Base-by-base conservation (phyloP, 805 yeast species). In the Alloascoidea hylecoeti region DNA sequence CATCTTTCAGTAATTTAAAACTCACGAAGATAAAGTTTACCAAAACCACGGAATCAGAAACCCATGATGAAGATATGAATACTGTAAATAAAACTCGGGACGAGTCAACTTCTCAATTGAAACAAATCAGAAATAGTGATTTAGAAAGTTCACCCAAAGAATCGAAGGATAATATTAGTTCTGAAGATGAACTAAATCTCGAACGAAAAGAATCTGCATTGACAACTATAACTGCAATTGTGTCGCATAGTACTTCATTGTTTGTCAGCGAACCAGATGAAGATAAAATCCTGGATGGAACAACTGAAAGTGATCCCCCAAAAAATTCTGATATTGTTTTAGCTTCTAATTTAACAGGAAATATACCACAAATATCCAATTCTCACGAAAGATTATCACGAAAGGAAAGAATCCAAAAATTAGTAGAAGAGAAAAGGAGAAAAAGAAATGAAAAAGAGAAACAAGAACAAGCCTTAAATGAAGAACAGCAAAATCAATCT, bases 231-330 rank as follows among this genome's bases (percentile, higher is more conserved):
- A n/a, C n/a, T n/a, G n/a, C n/a, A n/a, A n/a, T n/a, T n/a, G n/a
- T n/a, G n/a, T 23, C 30, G n/a, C 30, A 23, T 9, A 9, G 30
- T 9, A 23, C 9, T 23, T 23, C 30, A 9, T n/a, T n/a, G n/a
- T n/a, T n/a, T n/a, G n/a, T n/a, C n/a, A n/a, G n/a, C n/a, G n/a
- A n/a, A n/a, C n/a, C n/a, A n/a, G n/a, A n/a, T n/a, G n/a, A n/a
- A n/a, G n/a, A n/a, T n/a, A n/a, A n/a, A n/a, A n/a, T n/a, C n/a
- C n/a, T n/a, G n/a, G n/a, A n/a, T n/a, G n/a, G n/a, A n/a, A 23
- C 30, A 23, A 23, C 30, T 23, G 30, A 23, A n/a, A n/a, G n/a
- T 9, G 30, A 23, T 23, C n/a, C n/a, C n/a, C n/a, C n/a, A n/a
- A 23, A 23, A 23, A n/a, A n/a, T 9, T 9, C 30, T 9, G 30